Base-by-base conservation (phyloP, 345 rosid species). In the Euphorbia lathyris region DNA sequence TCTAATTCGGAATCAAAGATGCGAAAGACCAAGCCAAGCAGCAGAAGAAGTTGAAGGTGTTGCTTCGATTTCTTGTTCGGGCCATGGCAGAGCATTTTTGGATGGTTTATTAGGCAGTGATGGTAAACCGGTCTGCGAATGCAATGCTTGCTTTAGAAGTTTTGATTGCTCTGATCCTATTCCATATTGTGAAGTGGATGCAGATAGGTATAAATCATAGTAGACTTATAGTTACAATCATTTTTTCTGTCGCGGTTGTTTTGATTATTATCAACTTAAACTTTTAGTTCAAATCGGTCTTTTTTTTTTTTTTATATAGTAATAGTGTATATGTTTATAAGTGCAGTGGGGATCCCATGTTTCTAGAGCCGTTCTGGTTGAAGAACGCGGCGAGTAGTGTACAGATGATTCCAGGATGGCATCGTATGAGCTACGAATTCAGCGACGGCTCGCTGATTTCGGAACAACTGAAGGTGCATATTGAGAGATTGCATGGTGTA, bases 341-440 rank as follows among this genome's bases (percentile, higher is more conserved):
- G 25, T 78, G 32, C 68, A 74, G 77, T 36, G 73, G 77, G 29
- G 77, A 74, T 50, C 73, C 77, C 47, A 68, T 63, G 42, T 74
- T 74, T 68, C 57, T 68, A 45, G 77, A 74, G 73, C 77, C 77
- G 7, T 74, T 68, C 59, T 68, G 77, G 73, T 12, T 40, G 38
- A 40, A 53, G n/a, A 32, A 74, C 32, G 72, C 64, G 5, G 69
- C 64, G 20, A 61, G 59, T 13, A 74, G 77, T 30, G 26, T 42
- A 6, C 16, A 60, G 8, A 9, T 74, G 11, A 34, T 74, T 43
- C 58, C 77, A 5, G 77, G 63, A 40, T 68, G 73, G 73, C 77
- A 74, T 61, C 68, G 77, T 0, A 52, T 68, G 77, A 74, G 77
- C 58, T 68, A 74, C 29, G 73, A 68, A 55, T 74, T 68, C 73